Evolutionary conservation across 768 basidiomycete genomes (phyloP), one percentile per base, ranked within the genome.

Genomic region (Mycena vitilis): DNA sequence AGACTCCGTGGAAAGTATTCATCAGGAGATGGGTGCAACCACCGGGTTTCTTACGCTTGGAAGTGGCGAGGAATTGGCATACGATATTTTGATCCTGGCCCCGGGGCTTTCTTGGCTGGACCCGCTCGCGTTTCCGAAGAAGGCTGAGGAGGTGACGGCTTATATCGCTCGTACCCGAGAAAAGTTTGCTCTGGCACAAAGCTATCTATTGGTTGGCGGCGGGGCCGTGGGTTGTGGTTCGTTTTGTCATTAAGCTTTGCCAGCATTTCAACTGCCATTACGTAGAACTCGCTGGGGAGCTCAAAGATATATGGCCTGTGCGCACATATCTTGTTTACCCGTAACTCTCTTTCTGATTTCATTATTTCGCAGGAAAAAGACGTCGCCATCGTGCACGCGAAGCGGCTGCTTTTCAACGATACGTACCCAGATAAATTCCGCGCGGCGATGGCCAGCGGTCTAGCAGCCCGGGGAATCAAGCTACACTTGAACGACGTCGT

Each of bases 81-180:
- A 88, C 75, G 82, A 83, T 13, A 77, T 85, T 23, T 85, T 93
- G 49, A 82, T 93, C 44, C 76, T 93, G 40, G 85, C 89, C 0
- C 81, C 90, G 2, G 92, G 92, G 1, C 83, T 82, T 47, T 76
- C 70, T 5, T 92, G 88, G 88, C 74, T 77, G 15, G 89, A 86
- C 0, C 85, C 86, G 0, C 51, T 86, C 49, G 75, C 78, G 15
- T 76, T 90, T 56, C 88, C 87, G 0, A 74, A 79, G 11, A 73
- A 63, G 9, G 76, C 75, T 49, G 70, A 73, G 16, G 79, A 77
- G 18, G 69, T 76, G 3, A 22, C 73, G 36, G 69, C 71, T 9
- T 79, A 74, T 53, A 61, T 83, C 18, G 65, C 71, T 3, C 60
- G 68, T 0, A 81, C 78, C 74, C 78, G 80, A 38, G 68, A 72